Conservation (phyloP, 768 basidiomycete species). For the Lanmaoa pseudosensibilis region DNA sequence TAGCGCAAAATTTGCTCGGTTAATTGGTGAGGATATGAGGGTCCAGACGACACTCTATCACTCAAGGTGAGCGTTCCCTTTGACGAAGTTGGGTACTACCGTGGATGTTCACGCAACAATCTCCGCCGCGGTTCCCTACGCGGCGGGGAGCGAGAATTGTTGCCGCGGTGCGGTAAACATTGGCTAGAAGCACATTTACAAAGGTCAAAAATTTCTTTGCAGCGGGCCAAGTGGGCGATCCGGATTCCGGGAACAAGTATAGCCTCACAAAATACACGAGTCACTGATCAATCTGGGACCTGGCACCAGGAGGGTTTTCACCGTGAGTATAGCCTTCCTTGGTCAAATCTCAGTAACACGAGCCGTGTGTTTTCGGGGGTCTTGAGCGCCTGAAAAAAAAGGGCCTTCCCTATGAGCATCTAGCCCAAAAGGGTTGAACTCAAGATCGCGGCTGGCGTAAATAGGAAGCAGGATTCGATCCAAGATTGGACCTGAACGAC, state of each 20-base stretch:
- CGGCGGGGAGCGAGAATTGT: constrained; percentile 12
- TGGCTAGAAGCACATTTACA: constrained; percentile 8
- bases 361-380: constrained; percentile 28
- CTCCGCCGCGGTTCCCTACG: constrained; percentile 27
- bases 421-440: constrained; percentile 49
- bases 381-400: constrained; percentile 31
- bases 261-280: constrained; percentile 27
- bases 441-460: constrained; percentile 44
- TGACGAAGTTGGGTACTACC: constrained; percentile 1
- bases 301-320: constrained; percentile 14
- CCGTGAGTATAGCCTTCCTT: constrained; percentile 33
- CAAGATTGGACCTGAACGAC: constrained; percentile 33
- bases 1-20: neutral
- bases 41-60: constrained; percentile 3
- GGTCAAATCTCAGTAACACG: constrained; percentile 29
- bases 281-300: constrained; percentile 13
- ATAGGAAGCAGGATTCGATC: constrained; percentile 39
- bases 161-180: constrained; percentile 9
- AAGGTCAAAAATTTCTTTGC: constrained; percentile 20
- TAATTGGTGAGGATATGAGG: constrained; percentile 14
- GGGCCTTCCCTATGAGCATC: constrained; percentile 23
- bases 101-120: constrained; percentile 24
- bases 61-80: constrained; percentile 6
- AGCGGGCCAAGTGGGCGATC: constrained; percentile 2
- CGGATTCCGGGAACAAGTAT: constrained; percentile 13